Percentiles rank a stretch among this genome's conserved stretches.
These are phyloP conservation scores for Lentinula lateritia DNA, from an alignment of 768 basidiomycete species.

Conservation along the genomic window DNA sequence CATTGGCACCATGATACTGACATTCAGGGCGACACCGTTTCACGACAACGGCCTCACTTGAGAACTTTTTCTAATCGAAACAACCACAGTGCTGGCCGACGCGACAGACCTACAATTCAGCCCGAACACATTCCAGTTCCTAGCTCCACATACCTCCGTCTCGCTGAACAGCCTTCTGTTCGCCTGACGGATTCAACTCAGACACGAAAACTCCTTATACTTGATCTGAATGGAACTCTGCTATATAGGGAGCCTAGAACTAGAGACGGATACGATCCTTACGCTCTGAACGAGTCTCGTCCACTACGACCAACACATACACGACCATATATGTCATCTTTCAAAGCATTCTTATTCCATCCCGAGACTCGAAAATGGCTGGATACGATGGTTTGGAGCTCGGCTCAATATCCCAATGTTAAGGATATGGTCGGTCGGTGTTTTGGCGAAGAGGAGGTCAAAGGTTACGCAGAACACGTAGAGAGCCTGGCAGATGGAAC, in stretches of 20 bases:
- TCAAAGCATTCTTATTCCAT: conserved; percentile 43
- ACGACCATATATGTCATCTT: conserved; percentile 46
- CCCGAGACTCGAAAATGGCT: conserved; percentile 39
- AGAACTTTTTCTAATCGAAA: background rate
- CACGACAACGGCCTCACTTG: background rate
- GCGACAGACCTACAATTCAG: background rate
- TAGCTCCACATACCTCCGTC: background rate
- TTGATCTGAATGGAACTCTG: conserved; percentile 51
- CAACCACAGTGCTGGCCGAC: background rate
- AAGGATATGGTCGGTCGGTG: conserved; percentile 44
- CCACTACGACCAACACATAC: conserved; percentile 35
- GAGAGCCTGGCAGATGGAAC: conserved; percentile 19
- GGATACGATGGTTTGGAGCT: conserved; percentile 63
- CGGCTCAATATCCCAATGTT: conserved; percentile 56
- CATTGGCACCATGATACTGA: background rate
- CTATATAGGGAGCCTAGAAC: conserved; percentile 33
- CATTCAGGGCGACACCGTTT: background rate
- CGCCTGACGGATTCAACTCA: background rate
- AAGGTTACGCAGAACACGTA: background rate
- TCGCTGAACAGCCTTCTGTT: background rate
- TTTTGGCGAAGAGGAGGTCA: conserved; percentile 29
- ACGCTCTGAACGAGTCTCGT: conserved; percentile 6
- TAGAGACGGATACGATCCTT: conserved; percentile 1
- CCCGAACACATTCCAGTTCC: background rate
- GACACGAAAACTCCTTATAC: conserved; percentile 43